These are phyloP conservation scores for Kodamaea laetipori DNA, from an alignment of 805 yeast species.

Conservation along the genomic window DNA sequence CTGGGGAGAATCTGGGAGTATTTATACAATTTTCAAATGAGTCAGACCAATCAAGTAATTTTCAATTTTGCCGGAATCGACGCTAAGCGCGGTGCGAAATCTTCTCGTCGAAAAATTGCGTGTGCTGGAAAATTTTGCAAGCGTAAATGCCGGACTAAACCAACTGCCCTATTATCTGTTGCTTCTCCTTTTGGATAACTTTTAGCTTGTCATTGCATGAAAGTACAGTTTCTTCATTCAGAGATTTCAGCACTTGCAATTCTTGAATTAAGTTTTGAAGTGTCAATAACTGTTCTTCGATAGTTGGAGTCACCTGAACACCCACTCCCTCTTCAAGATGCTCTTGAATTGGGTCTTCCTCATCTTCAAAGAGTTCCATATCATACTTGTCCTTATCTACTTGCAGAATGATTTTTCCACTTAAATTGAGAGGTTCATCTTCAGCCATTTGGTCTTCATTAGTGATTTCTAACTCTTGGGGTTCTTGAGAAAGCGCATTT, in stretches of 20 bases:
- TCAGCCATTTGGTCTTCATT: constrained; percentile 9
- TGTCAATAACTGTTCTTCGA: constrained; percentile 8
- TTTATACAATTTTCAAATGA: constrained; percentile 9
- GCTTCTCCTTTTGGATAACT: not conserved
- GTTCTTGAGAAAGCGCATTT: constrained; percentile 9
- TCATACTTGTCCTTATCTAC: constrained; percentile 9
- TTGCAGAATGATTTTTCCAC: not conserved
- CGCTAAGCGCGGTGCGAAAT: constrained; percentile 19
- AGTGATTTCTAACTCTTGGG: constrained; percentile 8
- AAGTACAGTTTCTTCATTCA: not conserved
- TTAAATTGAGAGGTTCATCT: constrained; percentile 13
- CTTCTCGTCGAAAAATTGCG: constrained; percentile 3
- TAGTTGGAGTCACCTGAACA: constrained; percentile 1
- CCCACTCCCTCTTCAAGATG: not conserved
- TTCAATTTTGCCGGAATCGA: not conserved
- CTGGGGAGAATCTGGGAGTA: not conserved
- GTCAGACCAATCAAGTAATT: constrained; percentile 18
- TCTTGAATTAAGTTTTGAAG: not conserved
- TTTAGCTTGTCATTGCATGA: not conserved
- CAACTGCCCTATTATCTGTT: not conserved
- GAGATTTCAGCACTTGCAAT: not conserved
- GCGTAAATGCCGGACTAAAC: not conserved
- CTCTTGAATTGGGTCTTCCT: not conserved
- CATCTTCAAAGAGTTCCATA: constrained; percentile 11
- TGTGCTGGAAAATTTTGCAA: too few relatives aligned